Conservation (phyloP, 1,284 basidiomycete species). For the Pisolithus thermaeus region DNA sequence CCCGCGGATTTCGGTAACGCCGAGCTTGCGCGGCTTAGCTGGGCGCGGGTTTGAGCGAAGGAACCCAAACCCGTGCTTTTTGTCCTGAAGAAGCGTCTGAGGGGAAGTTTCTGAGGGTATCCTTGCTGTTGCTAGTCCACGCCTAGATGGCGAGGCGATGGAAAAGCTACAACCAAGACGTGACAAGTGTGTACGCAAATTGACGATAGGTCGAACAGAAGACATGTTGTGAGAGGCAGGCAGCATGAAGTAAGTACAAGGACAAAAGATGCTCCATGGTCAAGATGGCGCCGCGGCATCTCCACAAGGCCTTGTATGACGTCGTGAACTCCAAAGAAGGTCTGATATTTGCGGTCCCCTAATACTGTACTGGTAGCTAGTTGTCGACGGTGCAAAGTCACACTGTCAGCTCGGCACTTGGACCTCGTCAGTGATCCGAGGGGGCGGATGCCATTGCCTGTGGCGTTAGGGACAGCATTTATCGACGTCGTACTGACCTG, state of each 20-base stretch:
- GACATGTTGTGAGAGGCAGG: not conserved
- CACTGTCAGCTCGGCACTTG: no score
- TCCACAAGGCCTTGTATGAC: no score
- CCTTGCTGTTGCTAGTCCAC: not conserved
- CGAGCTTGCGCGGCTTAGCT: not conserved
- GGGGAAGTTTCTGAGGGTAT: not conserved
- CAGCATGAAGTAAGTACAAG: not conserved
- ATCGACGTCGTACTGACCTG: no score
- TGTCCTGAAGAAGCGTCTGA: not conserved
- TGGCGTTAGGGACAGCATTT: no score
- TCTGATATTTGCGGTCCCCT: no score
- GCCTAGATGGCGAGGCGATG: not conserved
- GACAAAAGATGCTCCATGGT: no score
- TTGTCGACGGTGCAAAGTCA: no score
- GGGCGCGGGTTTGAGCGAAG: not conserved
- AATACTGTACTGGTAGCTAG: no score
- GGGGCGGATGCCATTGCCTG: no score
- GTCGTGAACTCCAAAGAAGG: no score
- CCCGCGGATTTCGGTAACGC: slow-evolving; percentile 1
- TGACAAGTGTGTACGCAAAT: not conserved
- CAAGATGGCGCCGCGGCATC: no score
- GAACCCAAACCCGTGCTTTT: not conserved
- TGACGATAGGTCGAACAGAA: not conserved
- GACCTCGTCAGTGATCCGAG: no score
- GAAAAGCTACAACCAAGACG: not conserved